phyloP scores from a whole-genome alignment of 441 rosid species.

The Isatis lusitanica region DNA sequence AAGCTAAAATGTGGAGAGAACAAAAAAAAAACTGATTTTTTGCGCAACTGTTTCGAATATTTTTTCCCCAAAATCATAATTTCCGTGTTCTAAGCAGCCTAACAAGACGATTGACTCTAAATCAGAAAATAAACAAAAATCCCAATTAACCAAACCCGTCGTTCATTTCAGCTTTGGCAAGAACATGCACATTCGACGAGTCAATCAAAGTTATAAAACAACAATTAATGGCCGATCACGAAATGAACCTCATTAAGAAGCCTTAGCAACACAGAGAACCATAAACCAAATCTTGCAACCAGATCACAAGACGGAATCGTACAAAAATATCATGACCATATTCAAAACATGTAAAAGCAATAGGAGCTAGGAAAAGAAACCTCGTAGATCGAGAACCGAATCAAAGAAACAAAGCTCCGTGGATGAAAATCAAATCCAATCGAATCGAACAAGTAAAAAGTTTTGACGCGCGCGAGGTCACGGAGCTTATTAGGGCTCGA shows the following conservation, averaged over 20 bases:
- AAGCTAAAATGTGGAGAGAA: background rate
- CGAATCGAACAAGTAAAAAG: background rate
- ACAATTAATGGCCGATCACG: background rate
- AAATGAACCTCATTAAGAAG: background rate
- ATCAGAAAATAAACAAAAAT: background rate
- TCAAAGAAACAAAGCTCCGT: background rate
- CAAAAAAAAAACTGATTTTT: background rate
- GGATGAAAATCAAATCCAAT: background rate
- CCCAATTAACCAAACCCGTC: background rate
- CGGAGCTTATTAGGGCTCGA: slow-evolving; percentile 16
- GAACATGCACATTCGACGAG: background rate
- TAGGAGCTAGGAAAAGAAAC: background rate
- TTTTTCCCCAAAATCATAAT: background rate
- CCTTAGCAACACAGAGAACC: background rate
- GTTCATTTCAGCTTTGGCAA: background rate
- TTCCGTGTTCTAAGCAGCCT: background rate
- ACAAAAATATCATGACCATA: background rate
- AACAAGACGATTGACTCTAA: background rate
- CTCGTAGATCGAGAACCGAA: slow-evolving; percentile 19
- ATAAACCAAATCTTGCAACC: background rate
- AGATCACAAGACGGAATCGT: slow-evolving; percentile 2
- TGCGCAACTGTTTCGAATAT: background rate
- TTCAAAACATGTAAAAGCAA: background rate
- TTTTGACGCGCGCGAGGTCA: slow-evolving; percentile 6
- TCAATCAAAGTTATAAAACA: background rate